A percentile compares a stretch with the other conserved stretches of the same genome.
phyloP scores from a whole-genome alignment of 2,329 filamentous ascomycete species.

The Phaeosphaeria sp. region DNA sequence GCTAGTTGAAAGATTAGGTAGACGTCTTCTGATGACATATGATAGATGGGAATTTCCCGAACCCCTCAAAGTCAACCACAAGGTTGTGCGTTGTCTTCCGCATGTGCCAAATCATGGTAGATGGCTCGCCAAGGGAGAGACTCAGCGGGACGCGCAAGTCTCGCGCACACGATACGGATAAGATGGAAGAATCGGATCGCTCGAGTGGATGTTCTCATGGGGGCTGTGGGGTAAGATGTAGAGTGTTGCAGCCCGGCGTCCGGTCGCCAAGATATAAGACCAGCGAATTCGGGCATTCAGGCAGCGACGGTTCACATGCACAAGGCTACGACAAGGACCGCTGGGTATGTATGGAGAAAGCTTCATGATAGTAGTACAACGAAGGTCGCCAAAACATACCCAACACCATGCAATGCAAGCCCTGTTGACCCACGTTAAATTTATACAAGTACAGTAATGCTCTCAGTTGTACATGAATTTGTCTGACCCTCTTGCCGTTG shows the following conservation, averaged over 20 bases:
- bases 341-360: background rate
- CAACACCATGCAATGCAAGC: constrained; percentile 16
- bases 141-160: background rate
- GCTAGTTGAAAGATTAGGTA: background rate
- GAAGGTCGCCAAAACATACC: constrained; percentile 4
- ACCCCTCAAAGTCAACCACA: too few relatives aligned
- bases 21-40: too few relatives aligned
- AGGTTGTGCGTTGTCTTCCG: too few relatives aligned
- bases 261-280: background rate
- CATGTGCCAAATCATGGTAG: background rate
- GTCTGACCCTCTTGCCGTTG: background rate
- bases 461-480: too few relatives aligned
- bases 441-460: too few relatives aligned
- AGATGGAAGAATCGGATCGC: background rate
- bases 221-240: background rate
- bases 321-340: background rate
- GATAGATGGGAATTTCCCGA: too few relatives aligned
- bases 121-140: background rate
- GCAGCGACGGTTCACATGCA: background rate
- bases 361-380: constrained; percentile 6
- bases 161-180: background rate
- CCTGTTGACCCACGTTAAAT: constrained; percentile 4
- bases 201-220: background rate
- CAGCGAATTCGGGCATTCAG: background rate
- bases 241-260: background rate